Evolutionary conservation across 495 filamentous ascomycete genomes (phyloP).

Genomic region (Lophiotrema nucula): DNA sequence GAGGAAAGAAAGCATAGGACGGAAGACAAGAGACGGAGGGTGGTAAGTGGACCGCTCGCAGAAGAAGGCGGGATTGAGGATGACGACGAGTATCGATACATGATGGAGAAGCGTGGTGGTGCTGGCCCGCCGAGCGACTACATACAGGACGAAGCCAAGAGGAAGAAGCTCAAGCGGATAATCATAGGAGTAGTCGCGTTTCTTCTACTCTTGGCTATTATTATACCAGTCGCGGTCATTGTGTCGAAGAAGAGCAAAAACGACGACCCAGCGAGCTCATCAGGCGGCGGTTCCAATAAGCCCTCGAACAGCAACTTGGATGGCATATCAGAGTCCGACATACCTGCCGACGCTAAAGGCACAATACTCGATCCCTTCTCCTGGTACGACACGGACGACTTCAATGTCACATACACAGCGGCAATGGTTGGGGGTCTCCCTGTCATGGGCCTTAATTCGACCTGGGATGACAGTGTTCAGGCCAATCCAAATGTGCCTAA

Average conservation of each 20-base stretch:
- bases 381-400: slow-evolving; percentile 88
- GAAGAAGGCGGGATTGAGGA: slow-evolving; percentile 39
- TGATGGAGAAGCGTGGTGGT: slow-evolving; percentile 36
- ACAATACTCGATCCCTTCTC: slow-evolving; percentile 85
- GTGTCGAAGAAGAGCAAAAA: slow-evolving; percentile 62
- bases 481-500: slow-evolving; percentile 79
- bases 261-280: slow-evolving; percentile 22
- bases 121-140: slow-evolving; percentile 32
- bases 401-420: slow-evolving; percentile 92
- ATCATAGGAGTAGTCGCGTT: slow-evolving; percentile 55
- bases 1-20: slow-evolving; percentile 19
- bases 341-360: slow-evolving; percentile 68
- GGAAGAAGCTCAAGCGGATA: slow-evolving; percentile 38
- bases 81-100: slow-evolving; percentile 36
- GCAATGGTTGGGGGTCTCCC: slow-evolving; percentile 79
- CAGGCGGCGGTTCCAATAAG: slow-evolving; percentile 38
- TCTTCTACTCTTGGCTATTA: slow-evolving; percentile 64
- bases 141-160: slow-evolving; percentile 34
- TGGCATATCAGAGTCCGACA: slow-evolving; percentile 57
- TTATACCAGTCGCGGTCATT: slow-evolving; percentile 71
- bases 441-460: slow-evolving; percentile 82
- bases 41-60: slow-evolving; percentile 41
- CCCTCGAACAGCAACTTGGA: slow-evolving; percentile 58
- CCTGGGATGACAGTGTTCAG: slow-evolving; percentile 79
- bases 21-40: slow-evolving; percentile 32